Conservation (phyloP, 176 grass and related monocot genomes). For the Phyllostachys edulis region DNA sequence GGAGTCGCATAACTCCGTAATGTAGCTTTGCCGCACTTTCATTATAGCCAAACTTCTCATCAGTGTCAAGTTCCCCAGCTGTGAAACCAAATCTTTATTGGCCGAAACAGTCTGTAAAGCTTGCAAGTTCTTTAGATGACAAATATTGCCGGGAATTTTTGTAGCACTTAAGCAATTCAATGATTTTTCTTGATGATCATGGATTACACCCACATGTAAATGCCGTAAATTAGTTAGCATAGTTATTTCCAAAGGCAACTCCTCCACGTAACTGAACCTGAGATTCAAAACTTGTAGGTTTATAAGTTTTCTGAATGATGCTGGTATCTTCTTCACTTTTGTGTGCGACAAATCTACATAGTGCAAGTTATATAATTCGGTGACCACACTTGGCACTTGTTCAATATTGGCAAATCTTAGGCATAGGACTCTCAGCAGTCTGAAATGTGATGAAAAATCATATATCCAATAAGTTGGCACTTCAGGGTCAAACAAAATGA, state of each 20-base stretch:
- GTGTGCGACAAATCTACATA: slow-evolving; percentile 38
- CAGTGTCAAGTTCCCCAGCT: slow-evolving; percentile 27
- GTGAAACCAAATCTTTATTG: slow-evolving; percentile 29
- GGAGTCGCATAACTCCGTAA: slow-evolving; percentile 31
- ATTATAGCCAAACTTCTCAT: slow-evolving; percentile 38
- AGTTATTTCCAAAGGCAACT: slow-evolving; percentile 40
- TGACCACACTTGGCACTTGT: slow-evolving; percentile 33
- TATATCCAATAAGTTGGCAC: slow-evolving; percentile 30
- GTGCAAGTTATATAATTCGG: slow-evolving; percentile 35
- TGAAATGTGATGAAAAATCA: slow-evolving; percentile 42
- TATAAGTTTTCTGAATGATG: slow-evolving; percentile 43
- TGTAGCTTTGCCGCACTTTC: slow-evolving; percentile 23
- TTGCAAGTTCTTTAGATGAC: slow-evolving; percentile 34
- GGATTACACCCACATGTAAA: not conserved
- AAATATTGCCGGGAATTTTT: slow-evolving; percentile 18
- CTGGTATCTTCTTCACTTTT: slow-evolving; percentile 37
- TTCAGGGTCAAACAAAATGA: slow-evolving; percentile 29
- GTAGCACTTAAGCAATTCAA: slow-evolving; percentile 19
- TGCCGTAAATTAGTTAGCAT: slow-evolving; percentile 44
- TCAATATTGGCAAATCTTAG: slow-evolving; percentile 38
- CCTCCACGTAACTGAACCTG: not conserved
- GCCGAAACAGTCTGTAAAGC: slow-evolving; percentile 26
- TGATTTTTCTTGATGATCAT: slow-evolving; percentile 24
- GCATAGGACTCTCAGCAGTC: slow-evolving; percentile 33
- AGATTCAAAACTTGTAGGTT: slow-evolving; percentile 49